A percentile compares a stretch with the other conserved stretches of the same genome.
phyloP scores from a whole-genome alignment of 1,284 basidiomycete genomes.

The Phellopilus nigrolimitatus region DNA sequence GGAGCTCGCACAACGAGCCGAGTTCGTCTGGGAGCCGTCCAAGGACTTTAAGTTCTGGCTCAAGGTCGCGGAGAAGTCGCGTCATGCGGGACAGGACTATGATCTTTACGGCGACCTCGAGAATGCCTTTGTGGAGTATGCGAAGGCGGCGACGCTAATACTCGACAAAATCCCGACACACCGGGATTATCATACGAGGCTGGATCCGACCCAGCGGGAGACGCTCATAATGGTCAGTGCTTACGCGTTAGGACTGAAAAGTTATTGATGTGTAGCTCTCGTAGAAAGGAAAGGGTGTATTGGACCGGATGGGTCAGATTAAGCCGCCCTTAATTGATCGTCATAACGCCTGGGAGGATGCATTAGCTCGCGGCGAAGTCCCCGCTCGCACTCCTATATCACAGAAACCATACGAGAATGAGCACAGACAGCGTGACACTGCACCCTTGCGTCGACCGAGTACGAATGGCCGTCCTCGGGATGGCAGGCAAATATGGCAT shows the following conservation, averaged over 20 bases:
- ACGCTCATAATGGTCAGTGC: constrained; percentile 37
- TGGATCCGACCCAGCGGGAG: constrained; percentile 33
- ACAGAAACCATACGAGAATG: neutral
- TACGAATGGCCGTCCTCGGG: constrained; percentile 19
- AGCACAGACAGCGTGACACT: neutral
- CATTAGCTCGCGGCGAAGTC: constrained; percentile 5
- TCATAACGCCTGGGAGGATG: constrained; percentile 23
- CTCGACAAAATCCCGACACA: constrained; percentile 39
- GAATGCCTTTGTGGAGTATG: constrained; percentile 34
- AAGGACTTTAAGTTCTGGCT: constrained; percentile 34
- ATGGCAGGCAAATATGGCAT: constrained; percentile 21
- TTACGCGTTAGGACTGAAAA: too few relatives aligned
- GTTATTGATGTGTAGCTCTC: too few relatives aligned
- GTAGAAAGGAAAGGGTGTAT: constrained; percentile 26
- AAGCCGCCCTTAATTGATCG: constrained; percentile 24
- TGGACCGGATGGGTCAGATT: constrained; percentile 23
- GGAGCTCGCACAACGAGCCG: constrained; percentile 33
- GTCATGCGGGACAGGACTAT: constrained; percentile 15
- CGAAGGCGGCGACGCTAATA: constrained; percentile 39
- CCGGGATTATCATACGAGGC: constrained; percentile 31
- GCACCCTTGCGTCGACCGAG: constrained; percentile 12
- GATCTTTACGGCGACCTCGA: constrained; percentile 27
- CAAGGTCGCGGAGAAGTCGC: constrained; percentile 30
- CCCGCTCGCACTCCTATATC: constrained; percentile 8
- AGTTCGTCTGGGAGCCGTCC: constrained; percentile 32